A percentile compares a stretch with the other conserved stretches of the same genome.
phyloP scores from a whole-genome alignment of 2,329 filamentous ascomycete genomes.

The Parasarocladium wereldwijsianum region DNA sequence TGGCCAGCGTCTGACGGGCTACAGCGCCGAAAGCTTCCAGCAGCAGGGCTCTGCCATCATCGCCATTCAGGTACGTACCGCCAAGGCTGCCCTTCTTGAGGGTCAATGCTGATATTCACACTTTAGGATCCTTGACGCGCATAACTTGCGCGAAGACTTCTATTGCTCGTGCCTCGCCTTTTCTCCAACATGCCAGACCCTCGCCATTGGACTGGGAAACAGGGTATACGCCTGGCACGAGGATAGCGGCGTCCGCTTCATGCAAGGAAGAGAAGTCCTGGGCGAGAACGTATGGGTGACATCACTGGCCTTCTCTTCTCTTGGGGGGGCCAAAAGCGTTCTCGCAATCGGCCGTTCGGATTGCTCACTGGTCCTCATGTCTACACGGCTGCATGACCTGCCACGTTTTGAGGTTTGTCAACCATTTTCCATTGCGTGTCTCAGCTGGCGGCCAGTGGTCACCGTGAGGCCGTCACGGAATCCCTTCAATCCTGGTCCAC shows the following conservation, averaged over 20 bases:
- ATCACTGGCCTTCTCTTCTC: conserved; percentile 80
- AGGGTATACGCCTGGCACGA: conserved; percentile 87
- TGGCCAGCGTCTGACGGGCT: no score
- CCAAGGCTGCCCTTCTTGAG: neutral
- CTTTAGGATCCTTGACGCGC: conserved; percentile 67
- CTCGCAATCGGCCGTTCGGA: conserved; percentile 73
- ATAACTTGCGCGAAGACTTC: conserved; percentile 81
- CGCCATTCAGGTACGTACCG: conserved; percentile 60
- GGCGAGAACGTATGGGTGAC: conserved; percentile 44
- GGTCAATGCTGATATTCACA: no score
- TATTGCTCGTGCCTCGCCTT: conserved; percentile 90
- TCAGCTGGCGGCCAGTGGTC: conserved; percentile 62
- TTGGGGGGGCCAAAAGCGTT: conserved; percentile 59
- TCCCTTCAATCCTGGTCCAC: conserved; percentile 26
- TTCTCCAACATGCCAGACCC: conserved; percentile 54
- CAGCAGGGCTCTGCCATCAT: conserved; percentile 38
- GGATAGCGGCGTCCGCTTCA: conserved; percentile 42
- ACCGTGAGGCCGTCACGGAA: conserved; percentile 37
- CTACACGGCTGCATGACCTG: conserved; percentile 48
- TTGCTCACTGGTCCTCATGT: conserved; percentile 64
- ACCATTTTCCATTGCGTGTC: conserved; percentile 57
- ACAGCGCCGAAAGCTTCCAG: neutral
- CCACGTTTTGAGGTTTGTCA: conserved; percentile 66
- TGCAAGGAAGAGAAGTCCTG: conserved; percentile 17
- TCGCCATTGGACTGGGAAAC: conserved; percentile 72